Evolutionary conservation across 352 stramenopile genomes (phyloP).

Genomic region (Phytophthora crassamura): DNA sequence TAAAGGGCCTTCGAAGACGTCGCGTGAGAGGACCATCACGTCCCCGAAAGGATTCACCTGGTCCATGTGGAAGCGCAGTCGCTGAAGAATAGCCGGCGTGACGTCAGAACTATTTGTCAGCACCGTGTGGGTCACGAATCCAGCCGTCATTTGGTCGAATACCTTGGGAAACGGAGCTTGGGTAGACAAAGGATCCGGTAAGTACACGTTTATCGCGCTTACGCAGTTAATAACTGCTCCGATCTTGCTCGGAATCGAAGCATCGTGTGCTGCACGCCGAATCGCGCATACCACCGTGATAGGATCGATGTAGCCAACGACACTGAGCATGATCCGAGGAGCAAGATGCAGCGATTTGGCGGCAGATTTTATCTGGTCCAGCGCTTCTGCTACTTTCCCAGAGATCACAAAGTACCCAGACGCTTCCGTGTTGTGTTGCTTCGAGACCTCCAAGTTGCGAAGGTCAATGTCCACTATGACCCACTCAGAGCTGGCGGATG

Average conservation of each 20-base stretch:
- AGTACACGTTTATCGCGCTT: constrained; percentile 60
- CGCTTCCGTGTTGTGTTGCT: constrained; percentile 40
- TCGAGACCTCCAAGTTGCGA: constrained; percentile 23
- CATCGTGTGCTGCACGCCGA: constrained; percentile 25
- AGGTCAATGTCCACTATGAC: constrained; percentile 46
- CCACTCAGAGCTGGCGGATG: constrained; percentile 55
- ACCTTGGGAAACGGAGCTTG: constrained; percentile 63
- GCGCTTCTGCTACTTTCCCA: constrained; percentile 21
- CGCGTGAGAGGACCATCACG: constrained; percentile 64
- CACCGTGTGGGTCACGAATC: constrained; percentile 72
- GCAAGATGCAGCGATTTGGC: constrained; percentile 30
- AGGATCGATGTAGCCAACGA: constrained; percentile 66
- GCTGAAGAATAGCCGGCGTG: constrained; percentile 38
- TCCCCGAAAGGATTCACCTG: constrained; percentile 77
- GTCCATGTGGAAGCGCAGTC: constrained; percentile 73
- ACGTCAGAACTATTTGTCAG: constrained; percentile 67
- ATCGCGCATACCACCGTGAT: constrained; percentile 56
- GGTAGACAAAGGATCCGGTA: constrained; percentile 44
- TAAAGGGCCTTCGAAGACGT: constrained; percentile 70
- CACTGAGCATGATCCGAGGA: constrained; percentile 57
- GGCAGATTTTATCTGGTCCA: constrained; percentile 27
- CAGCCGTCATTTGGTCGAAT: constrained; percentile 70
- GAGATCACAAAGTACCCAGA: constrained; percentile 33
- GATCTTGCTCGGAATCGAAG: constrained; percentile 45
- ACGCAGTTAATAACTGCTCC: constrained; percentile 59